Evolutionary conservation across 208 protist genomes (phyloP).

Genomic region (Leishmania lainsoni): DNA sequence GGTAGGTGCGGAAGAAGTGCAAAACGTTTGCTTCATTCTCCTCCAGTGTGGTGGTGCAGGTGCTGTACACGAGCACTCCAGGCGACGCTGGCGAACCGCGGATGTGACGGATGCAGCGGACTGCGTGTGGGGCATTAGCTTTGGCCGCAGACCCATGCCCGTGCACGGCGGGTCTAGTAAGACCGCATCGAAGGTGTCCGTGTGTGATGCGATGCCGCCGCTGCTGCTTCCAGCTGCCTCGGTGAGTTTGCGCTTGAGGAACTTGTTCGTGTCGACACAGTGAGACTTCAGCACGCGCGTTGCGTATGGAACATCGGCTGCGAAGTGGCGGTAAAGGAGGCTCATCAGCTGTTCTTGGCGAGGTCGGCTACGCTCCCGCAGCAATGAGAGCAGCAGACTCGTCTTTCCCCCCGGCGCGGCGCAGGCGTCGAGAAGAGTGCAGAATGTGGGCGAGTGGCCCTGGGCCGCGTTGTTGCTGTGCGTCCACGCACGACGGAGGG

Average conservation of each 20-base stretch:
- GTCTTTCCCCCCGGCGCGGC: conserved; percentile 94
- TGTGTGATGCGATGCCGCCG: background rate
- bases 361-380: conserved; percentile 41
- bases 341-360: conserved; percentile 41
- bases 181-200: conserved; percentile 55
- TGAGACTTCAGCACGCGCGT: conserved; percentile 19
- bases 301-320: conserved; percentile 1
- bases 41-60: conserved; percentile 67
- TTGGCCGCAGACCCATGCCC: conserved; percentile 74
- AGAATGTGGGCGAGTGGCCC: background rate
- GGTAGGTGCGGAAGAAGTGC: conserved; percentile 48
- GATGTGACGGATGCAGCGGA: conserved; percentile 44
- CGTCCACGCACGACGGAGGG: background rate
- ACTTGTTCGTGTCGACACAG: conserved; percentile 38
- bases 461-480: conserved; percentile 5
- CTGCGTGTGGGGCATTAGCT: conserved; percentile 52
- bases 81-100: conserved; percentile 18
- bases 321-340: conserved; percentile 49
- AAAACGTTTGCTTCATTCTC: conserved; percentile 88
- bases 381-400: conserved; percentile 71
- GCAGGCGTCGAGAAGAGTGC: conserved; percentile 89
- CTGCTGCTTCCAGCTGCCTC: background rate
- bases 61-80: conserved; percentile 63
- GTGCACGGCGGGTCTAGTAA: conserved; percentile 89
- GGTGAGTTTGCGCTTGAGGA: conserved; percentile 13